A percentile compares a stretch with the other conserved stretches of the same genome.
phyloP scores from a whole-genome alignment of 768 basidiomycete species.

The Mrakia hoshinonis region DNA sequence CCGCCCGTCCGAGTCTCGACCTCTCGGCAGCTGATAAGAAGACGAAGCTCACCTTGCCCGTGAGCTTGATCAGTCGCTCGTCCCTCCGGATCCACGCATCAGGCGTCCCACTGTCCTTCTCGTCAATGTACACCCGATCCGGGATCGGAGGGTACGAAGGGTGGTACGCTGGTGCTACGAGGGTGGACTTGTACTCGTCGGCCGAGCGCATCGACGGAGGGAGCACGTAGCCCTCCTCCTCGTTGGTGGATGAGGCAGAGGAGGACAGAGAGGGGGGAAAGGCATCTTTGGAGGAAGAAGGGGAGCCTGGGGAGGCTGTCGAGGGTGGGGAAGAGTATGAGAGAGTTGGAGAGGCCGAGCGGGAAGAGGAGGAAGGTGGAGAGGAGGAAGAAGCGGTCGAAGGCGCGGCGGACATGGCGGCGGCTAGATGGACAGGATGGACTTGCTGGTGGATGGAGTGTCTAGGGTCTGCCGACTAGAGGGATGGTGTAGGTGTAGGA shows the following conservation, averaged over 20 bases:
- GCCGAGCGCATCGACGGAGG: slow-evolving; percentile 3
- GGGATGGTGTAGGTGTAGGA: too few species aligned
- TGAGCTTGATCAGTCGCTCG: slow-evolving; percentile 34
- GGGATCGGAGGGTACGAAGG: slow-evolving; percentile 31
- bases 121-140: not conserved
- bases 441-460: not conserved
- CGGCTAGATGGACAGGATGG: not conserved
- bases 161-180: not conserved
- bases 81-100: slow-evolving; percentile 46
- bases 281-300: not conserved
- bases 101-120: slow-evolving; percentile 39
- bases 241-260: not conserved
- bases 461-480: not conserved
- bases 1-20: too few species aligned
- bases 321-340: not conserved
- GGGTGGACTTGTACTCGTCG: not conserved
- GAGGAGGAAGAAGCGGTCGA: not conserved
- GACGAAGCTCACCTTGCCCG: slow-evolving; percentile 37
- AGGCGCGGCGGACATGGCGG: not conserved
- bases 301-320: not conserved
- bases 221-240: not conserved
- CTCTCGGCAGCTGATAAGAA: too few species aligned
- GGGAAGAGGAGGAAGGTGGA: not conserved
- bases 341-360: not conserved
- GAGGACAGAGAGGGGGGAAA: not conserved